Evolutionary conservation across 1,139 yeast genomes (phyloP).

Genomic region (Pichia sp.): DNA sequence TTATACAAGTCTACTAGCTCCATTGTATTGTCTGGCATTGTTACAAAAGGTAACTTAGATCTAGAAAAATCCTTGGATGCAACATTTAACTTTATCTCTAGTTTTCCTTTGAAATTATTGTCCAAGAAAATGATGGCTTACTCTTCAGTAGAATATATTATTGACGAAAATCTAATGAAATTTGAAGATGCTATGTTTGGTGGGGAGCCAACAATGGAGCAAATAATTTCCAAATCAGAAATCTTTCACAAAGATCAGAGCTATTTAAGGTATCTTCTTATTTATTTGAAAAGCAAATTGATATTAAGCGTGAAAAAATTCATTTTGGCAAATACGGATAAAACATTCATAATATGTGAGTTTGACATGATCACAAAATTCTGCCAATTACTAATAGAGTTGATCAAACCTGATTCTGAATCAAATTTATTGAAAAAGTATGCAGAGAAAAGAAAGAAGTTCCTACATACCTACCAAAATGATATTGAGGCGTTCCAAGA

Average conservation of each 20-base stretch:
- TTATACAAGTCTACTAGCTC: slow-evolving; percentile 2
- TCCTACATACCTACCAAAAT: slow-evolving; percentile 2
- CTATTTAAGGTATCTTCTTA: slow-evolving; percentile 1
- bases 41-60: slow-evolving; percentile 8
- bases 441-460: slow-evolving; percentile 6
- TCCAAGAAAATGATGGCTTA: slow-evolving; percentile 4
- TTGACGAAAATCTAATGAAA: slow-evolving; percentile 2
- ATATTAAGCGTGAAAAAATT: slow-evolving; percentile 1
- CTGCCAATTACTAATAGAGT: slow-evolving; percentile 6
- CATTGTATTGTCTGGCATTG: slow-evolving; percentile 7
- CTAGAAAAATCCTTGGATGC: slow-evolving; percentile 2
- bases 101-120: slow-evolving; percentile 4
- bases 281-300: slow-evolving; percentile 1
- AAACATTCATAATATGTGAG: neutral
- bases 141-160: slow-evolving; percentile 5
- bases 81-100: slow-evolving; percentile 1
- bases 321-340: neutral
- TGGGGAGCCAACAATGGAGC: neutral
- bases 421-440: slow-evolving; percentile 1
- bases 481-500: slow-evolving; percentile 5
- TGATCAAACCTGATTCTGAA: slow-evolving; percentile 4
- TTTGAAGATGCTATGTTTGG: slow-evolving; percentile 2
- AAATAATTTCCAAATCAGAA: slow-evolving; percentile 1
- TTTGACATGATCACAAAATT: slow-evolving; percentile 3
- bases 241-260: slow-evolving; percentile 2